Base-by-base conservation (phyloP, 1,139 yeast genomes). In the Yamadazyma kanchanaburiensis region DNA sequence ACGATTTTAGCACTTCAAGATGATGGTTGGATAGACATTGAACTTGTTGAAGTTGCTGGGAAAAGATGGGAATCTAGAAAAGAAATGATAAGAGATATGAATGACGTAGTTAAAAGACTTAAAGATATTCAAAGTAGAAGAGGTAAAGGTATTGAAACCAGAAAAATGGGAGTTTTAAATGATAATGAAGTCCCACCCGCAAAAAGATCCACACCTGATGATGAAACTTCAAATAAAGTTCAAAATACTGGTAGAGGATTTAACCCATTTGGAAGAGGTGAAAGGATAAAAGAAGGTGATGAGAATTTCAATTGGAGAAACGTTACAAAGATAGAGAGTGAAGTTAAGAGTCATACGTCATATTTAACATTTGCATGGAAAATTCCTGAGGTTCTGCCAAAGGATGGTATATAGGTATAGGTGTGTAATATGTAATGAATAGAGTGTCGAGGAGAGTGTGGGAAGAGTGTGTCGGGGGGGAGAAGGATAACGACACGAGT, bases 341-440 rank as follows among this genome's bases (percentile, higher is more conserved):
- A 91, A 49, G 70, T 91, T 48, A 91, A 89, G 59, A 82, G 89
- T 14, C 99, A 94, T 46, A 94, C 99, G 0, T 87, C 96, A 1
- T 94, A 87, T 52, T 64, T 94, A 51, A 87, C 96, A 2, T 94
- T 94, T 71, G 99, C 98, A 13, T 26, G 31, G 7, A 39, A 42
- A 22, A 18, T 43, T 12, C 45, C 47, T 12, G 12, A 14, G 13
- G 4, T 10, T 22, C 6, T 12, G 6, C 7, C 20, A 18, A 18
- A 8, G 10, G 20, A 18, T 7, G 20, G 20, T 10, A 14, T 5
- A 6, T 15, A 12, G 15, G 25, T 22, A 22, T 15, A n/a, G 6
- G 6, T 22, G n/a, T 12, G n/a, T 11, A 11, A 22, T 22, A 22
- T 6, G n/a, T n/a, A n/a, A n/a, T n/a, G n/a, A n/a, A n/a, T n/a